Evolutionary conservation across 495 filamentous ascomycete species (phyloP), one percentile per base, ranked within the genome.

Genomic region (Corynascus novoguineensis): DNA sequence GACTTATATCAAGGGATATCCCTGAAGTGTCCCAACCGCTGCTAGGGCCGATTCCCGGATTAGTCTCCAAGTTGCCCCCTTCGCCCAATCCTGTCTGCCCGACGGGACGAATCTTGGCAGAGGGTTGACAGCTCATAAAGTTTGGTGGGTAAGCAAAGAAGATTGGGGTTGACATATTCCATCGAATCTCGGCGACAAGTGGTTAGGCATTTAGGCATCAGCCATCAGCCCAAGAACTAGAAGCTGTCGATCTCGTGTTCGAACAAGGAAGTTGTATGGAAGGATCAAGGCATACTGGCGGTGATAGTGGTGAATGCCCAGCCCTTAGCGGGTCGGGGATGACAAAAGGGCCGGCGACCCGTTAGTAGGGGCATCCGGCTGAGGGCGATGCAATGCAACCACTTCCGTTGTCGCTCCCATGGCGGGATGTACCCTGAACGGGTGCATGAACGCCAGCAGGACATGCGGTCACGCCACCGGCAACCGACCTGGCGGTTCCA

Each of bases 401-500:
- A 53, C 40, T 24, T 34, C 5, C 19, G 6, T n/a, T 1, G 12
- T 10, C 5, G 25, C 57, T 19, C 58, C 58, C 50, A 55, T 60
- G 21, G 32, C 27, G 24, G 19, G 24, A 15, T 22, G 38, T 24
- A 51, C 32, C 17, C 50, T 22, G 12, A 12, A 34, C 38, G 32
- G 31, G 22, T 37, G 15, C 2, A 17, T 3, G 12, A 28, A 49
- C 22, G 31, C 53, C 44, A 54, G 40, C 40, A 19, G 19, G 25
- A 8, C 7, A 10, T 15, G 34, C 31, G 53, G 51, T 48, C 58
- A 59, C 40, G 47, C 45, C 52, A 56, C 47, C 34, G 19, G 44
- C 47, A 53, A 48, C 58, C 53, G 28, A 52, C 31, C 47, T 52
- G 53, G n/a, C 49, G 58, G 58, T 60, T 60, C 53, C 47, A 31